These are phyloP conservation scores for Fusarium sterilihyphosum DNA, from an alignment of 2,329 filamentous ascomycete genomes.

Conservation along the genomic window DNA sequence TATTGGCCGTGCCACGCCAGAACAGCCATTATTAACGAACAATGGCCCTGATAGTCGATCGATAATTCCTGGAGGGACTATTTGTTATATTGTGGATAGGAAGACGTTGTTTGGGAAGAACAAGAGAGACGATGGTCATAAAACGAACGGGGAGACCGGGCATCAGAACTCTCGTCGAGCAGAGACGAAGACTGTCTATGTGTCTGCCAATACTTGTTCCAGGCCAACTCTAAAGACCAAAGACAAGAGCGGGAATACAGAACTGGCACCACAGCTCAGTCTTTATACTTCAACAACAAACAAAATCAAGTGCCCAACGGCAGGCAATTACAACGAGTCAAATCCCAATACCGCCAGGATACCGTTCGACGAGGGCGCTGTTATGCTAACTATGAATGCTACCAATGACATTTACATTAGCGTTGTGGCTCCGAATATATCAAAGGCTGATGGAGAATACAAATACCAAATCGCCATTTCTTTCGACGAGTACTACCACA, in stretches of 20 bases:
- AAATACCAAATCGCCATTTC: conserved; percentile 86
- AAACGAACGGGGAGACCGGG: conserved; percentile 6
- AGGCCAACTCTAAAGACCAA: conserved; percentile 67
- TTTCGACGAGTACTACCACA: conserved; percentile 80
- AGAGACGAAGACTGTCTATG: conserved; percentile 66
- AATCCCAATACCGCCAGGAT: conserved; percentile 43
- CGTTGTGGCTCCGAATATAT: conserved; percentile 74
- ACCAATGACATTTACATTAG: conserved; percentile 79
- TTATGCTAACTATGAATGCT: conserved; percentile 69
- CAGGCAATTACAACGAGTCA: conserved; percentile 31
- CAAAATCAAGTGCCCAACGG: conserved; percentile 44
- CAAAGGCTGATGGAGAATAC: conserved; percentile 73
- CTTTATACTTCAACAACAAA: conserved; percentile 76
- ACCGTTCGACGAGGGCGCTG: conserved; percentile 75
- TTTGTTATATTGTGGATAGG: conserved; percentile 53
- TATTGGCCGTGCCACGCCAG: conserved; percentile 67
- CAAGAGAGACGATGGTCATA: conserved; percentile 21
- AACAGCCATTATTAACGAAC: conserved; percentile 65
- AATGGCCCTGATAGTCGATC: conserved; percentile 71
- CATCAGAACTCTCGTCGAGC: conserved; percentile 45
- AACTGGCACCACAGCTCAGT: conserved; percentile 73
- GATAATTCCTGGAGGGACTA: conserved; percentile 68
- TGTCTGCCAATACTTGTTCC: conserved; percentile 87
- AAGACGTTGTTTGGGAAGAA: conserved; percentile 42
- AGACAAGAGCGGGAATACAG: conserved; percentile 14